Conservation (phyloP, 1,139 yeast species). For the Blastobotrys apis region DNA sequence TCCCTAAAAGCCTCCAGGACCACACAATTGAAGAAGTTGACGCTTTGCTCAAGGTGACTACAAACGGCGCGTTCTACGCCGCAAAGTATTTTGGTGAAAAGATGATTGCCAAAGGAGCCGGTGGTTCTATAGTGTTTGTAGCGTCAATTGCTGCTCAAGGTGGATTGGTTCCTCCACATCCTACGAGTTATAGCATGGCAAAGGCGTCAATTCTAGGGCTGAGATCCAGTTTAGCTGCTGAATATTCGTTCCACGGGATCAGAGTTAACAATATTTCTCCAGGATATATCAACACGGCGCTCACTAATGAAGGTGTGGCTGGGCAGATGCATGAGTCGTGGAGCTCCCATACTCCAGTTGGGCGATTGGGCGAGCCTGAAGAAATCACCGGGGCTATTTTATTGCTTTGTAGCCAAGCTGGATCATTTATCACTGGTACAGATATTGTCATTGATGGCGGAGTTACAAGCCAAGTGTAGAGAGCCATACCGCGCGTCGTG, state of each 20-base stretch:
- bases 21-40: conserved; percentile 2
- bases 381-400: conserved; percentile 80
- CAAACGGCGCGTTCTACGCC: conserved; percentile 42
- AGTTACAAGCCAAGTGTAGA: background rate
- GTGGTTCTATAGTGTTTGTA: conserved; percentile 17
- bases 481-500: too few species aligned
- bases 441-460: conserved; percentile 81
- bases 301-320: conserved; percentile 15
- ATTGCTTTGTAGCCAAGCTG: conserved; percentile 73
- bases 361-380: conserved; percentile 45
- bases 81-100: conserved; percentile 44
- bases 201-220: conserved; percentile 74
- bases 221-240: conserved; percentile 56
- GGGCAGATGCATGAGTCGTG: conserved; percentile 33
- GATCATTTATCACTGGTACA: conserved; percentile 73
- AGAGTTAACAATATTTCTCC: conserved; percentile 77
- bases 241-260: conserved; percentile 68
- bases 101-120: conserved; percentile 33
- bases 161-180: conserved; percentile 15
- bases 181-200: conserved; percentile 64
- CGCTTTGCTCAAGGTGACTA: conserved; percentile 26
- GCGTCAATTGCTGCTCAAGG: conserved; percentile 16
- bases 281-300: conserved; percentile 66
- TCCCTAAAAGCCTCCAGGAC: background rate
- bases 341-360: conserved; percentile 43